Percentiles rank a stretch among this genome's conserved stretches.
Conservation (phyloP, 2,329 filamentous ascomycete genomes). For the Stemphylium lycopersici region DNA sequence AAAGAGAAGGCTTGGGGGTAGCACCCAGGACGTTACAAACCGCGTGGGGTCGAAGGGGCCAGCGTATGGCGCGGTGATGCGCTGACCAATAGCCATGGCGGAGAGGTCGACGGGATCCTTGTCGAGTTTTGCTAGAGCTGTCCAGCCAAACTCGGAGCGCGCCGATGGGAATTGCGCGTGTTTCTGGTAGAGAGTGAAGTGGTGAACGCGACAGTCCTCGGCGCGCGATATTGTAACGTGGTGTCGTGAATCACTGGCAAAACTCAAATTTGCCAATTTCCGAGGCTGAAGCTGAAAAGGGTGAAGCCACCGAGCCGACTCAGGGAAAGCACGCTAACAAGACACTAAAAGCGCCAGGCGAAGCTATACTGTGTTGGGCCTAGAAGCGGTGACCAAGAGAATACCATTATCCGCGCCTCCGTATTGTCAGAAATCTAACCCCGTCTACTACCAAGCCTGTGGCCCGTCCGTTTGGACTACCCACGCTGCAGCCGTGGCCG, state of each 20-base stretch:
- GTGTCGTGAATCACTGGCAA: constrained; percentile 10
- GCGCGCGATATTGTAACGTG: constrained; percentile 12
- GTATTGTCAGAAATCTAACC: constrained; percentile 8
- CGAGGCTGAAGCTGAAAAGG: constrained; percentile 18
- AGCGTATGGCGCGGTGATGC: constrained; percentile 33
- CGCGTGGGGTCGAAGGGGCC: constrained; percentile 56
- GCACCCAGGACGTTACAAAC: constrained; percentile 81
- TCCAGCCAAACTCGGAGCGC: constrained; percentile 2
- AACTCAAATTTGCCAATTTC: constrained; percentile 15
- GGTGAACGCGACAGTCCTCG: constrained; percentile 3
- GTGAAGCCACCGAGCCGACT: constrained; percentile 2
- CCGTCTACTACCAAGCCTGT: constrained; percentile 15
- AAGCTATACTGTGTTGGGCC: neutral
- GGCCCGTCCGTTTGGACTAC: constrained; percentile 28
- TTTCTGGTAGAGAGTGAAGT: neutral
- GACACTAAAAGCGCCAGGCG: neutral
- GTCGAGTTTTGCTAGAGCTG: neutral
- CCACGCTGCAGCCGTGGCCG: constrained; percentile 23
- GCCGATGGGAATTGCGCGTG: neutral
- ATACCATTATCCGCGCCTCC: constrained; percentile 1
- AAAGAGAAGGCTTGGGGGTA: constrained; percentile 70
- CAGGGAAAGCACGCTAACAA: neutral
- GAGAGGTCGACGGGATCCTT: constrained; percentile 8
- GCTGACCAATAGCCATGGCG: constrained; percentile 36
- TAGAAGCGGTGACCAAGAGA: neutral